A percentile compares a stretch with the other conserved stretches of the same genome.
These are phyloP conservation scores for Boletus pseudo-olivaceus DNA, from an alignment of 768 basidiomycete genomes.

Conservation along the genomic window DNA sequence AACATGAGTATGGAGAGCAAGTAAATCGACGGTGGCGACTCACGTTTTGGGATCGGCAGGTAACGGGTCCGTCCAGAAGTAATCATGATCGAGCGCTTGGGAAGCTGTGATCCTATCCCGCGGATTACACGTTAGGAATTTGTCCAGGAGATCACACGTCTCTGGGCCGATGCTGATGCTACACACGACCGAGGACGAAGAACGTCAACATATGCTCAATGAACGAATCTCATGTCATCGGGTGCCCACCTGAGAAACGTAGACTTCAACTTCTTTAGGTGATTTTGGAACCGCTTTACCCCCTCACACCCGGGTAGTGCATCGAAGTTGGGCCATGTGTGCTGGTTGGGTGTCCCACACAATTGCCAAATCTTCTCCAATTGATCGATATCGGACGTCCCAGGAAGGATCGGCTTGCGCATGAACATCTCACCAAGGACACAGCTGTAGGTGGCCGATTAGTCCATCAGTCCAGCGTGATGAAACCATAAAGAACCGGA, in stretches of 20 bases:
- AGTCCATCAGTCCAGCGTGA: not conserved
- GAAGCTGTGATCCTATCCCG: constrained; percentile 77
- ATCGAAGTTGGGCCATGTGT: constrained; percentile 77
- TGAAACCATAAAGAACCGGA: not conserved
- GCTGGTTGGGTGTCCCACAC: constrained; percentile 86
- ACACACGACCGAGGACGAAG: constrained; percentile 1
- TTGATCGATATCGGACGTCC: constrained; percentile 88
- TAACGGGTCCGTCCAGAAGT: constrained; percentile 90
- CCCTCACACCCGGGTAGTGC: constrained; percentile 76
- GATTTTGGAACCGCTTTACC: constrained; percentile 56
- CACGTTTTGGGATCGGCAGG: constrained; percentile 83
- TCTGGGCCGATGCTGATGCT: constrained; percentile 60
- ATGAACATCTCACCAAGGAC: constrained; percentile 97
- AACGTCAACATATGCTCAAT: constrained; percentile 1
- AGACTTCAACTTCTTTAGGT: constrained; percentile 53
- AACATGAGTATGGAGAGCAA: not conserved
- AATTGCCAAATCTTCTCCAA: constrained; percentile 83
- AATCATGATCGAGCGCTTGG: constrained; percentile 86
- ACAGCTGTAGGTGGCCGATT: constrained; percentile 50
- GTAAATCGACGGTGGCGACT: constrained; percentile 20
- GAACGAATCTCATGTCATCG: not conserved
- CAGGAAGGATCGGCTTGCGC: constrained; percentile 81
- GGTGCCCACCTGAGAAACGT: constrained; percentile 57
- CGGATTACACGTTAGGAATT: constrained; percentile 80
- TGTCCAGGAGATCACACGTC: constrained; percentile 79